A percentile compares a stretch with the other conserved stretches of the same genome.
Evolutionary conservation across 495 filamentous ascomycete genomes (phyloP).

Genomic region (Astrothelium subdiscretum): DNA sequence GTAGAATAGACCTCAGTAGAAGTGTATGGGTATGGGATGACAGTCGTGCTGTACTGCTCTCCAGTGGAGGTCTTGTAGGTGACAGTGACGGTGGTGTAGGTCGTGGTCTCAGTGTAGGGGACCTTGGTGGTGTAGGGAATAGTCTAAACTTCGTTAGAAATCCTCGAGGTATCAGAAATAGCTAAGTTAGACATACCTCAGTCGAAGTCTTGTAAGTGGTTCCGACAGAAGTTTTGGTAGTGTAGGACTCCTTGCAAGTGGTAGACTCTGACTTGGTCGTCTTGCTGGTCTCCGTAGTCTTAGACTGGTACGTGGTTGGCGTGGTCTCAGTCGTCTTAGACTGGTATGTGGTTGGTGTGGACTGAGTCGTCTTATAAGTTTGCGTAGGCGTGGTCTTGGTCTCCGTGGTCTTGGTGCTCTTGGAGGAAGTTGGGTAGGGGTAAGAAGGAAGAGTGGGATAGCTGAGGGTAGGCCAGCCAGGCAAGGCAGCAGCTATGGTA

Average conservation of each 20-base stretch:
- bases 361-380: too few species aligned
- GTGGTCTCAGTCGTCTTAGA: too few species aligned
- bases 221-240: too few species aligned
- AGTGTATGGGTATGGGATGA: background rate
- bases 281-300: too few species aligned
- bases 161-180: background rate
- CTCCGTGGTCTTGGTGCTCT: background rate
- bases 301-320: too few species aligned
- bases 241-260: too few species aligned
- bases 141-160: background rate
- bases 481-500: background rate
- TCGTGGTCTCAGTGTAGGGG: background rate
- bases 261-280: too few species aligned
- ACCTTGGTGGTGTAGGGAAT: background rate
- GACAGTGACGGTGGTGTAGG: background rate
- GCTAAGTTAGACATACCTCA: background rate
- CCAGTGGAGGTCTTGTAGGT: background rate
- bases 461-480: background rate
- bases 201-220: background rate
- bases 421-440: background rate
- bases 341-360: too few species aligned
- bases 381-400: background rate
- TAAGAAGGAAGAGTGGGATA: background rate
- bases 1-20: too few species aligned
- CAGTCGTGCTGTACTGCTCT: background rate